Base-by-base conservation (phyloP, 257 asterid species). In the Solanum rostratum region DNA sequence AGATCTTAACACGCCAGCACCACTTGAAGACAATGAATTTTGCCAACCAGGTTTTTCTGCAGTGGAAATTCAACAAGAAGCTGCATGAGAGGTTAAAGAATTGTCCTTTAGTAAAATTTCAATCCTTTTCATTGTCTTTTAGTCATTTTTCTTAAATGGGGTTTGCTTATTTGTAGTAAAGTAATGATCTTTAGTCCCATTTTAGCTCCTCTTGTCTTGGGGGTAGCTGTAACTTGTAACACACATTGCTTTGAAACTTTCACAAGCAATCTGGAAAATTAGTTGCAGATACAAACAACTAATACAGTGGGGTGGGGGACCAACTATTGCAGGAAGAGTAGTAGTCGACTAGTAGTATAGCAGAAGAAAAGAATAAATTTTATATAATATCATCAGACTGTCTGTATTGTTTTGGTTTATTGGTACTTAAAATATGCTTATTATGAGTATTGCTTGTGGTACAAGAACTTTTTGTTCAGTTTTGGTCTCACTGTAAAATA, bases 1-100 rank as follows among this genome's bases (percentile, higher is more conserved):
- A 66, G 92, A 90, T 88, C 92, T 90, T 54, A 90, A 90, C 88
- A 79, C 88, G 89, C 92, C 92, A 46, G 88, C 92, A 39, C 87
- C 90, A 76, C 29, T 70, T 82, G 92, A 88, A 73, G 92, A 88
- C 45, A 91, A 87, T 59, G 87, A 81, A 15, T 74, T 74, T 45
- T 22, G 2, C 30, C 54, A 60, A 85, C 57, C 22, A 52, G 86
- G 81, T 30, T 81, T 52, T n/a, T 86, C 85, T 29, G 80, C 84
- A 30, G 83, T 79, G 81, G 83, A 84, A 49, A 29, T 53, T 59
- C 43, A 63, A 15, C 37, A 60, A 71, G 62, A 84, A 59, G 4
- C 13, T 12, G 82, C 59, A 83, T 49, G 54, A 55, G 76, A 68
- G 80, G 33, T 68, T 18, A 83, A 73, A 65, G 1, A 65, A 65